Evolutionary conservation across 352 stramenopile species (phyloP).

Genomic region (Globisporangium paddicum): DNA sequence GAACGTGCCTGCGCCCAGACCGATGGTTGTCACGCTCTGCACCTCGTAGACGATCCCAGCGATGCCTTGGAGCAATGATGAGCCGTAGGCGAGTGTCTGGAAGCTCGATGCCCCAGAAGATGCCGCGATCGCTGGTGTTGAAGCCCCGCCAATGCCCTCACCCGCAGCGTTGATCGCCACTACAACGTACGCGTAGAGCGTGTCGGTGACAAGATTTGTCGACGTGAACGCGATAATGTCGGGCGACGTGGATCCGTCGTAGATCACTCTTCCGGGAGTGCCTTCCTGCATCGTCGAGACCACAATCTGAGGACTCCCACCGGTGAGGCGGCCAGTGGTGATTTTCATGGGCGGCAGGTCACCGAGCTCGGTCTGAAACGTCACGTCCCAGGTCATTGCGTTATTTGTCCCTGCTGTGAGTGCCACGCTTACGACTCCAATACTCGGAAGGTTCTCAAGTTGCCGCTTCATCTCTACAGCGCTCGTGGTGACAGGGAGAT

Average conservation of each 20-base stretch:
- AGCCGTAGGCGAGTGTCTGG: conserved; percentile 88
- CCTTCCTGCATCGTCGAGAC: conserved; percentile 83
- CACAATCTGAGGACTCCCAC: conserved; percentile 48
- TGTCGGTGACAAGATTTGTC: conserved; percentile 82
- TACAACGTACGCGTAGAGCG: conserved; percentile 91
- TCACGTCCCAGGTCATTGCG: conserved; percentile 83
- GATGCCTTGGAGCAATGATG: conserved; percentile 87
- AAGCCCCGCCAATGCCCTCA: conserved; percentile 76
- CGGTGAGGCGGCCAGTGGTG: conserved; percentile 85
- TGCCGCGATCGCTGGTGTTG: conserved; percentile 90
- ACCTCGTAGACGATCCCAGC: conserved; percentile 94
- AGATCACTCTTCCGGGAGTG: conserved; percentile 87
- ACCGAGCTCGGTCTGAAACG: conserved; percentile 92
- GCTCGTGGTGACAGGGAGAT: conserved; percentile 46
- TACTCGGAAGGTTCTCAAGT: conserved; percentile 86
- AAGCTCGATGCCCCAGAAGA: conserved; percentile 82
- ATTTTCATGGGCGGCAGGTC: conserved; percentile 91
- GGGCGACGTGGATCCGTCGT: conserved; percentile 86
- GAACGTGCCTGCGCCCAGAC: conserved; percentile 35
- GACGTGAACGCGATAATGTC: conserved; percentile 76
- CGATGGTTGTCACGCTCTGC: conserved; percentile 81
- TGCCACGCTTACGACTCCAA: conserved; percentile 77
- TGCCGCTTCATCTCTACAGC: conserved; percentile 73
- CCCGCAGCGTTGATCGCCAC: conserved; percentile 92
- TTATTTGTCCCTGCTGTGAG: conserved; percentile 49